These are phyloP conservation scores for Straminergon stramineum DNA, from an alignment of 225 moss, liverwort and hornwort genomes.

Conservation along the genomic window DNA sequence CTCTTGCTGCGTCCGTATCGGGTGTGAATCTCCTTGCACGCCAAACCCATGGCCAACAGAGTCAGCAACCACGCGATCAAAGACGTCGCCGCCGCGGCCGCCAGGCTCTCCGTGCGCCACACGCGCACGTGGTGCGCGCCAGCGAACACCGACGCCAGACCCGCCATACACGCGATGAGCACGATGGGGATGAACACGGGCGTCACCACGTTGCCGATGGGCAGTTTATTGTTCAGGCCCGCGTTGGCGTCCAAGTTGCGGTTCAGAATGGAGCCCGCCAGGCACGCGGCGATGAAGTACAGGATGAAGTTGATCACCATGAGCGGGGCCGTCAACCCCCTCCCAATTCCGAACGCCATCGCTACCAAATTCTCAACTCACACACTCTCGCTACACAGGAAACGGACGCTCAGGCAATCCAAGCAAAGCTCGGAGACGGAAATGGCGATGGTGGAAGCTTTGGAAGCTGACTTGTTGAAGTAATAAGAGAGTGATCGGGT, in stretches of 20 bases:
- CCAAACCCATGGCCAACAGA: constrained; percentile 23
- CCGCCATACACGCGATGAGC: constrained; percentile 27
- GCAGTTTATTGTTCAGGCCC: background rate
- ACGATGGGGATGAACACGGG: constrained; percentile 9
- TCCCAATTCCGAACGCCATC: constrained; percentile 22
- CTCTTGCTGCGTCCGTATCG: constrained; percentile 12
- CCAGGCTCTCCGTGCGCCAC: constrained; percentile 30
- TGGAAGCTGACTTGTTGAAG: background rate
- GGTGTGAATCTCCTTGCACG: constrained; percentile 22
- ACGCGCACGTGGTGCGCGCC: constrained; percentile 24
- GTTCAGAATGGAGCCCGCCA: constrained; percentile 26
- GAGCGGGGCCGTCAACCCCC: constrained; percentile 3
- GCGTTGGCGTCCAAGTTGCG: constrained; percentile 13
- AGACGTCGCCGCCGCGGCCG: constrained; percentile 22
- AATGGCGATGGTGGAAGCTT: background rate
- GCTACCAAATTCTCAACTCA: background rate
- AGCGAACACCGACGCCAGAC: constrained; percentile 17
- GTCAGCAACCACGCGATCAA: constrained; percentile 35
- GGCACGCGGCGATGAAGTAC: constrained; percentile 11
- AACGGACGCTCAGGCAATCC: no score
- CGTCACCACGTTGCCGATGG: constrained; percentile 9
- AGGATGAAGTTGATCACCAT: constrained; percentile 15
- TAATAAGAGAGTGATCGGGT: no score
- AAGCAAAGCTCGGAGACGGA: background rate
- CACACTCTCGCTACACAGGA: background rate